Evolutionary conservation across 306 rosid genomes (phyloP).

Genomic region (Prinsepia uniflora): DNA sequence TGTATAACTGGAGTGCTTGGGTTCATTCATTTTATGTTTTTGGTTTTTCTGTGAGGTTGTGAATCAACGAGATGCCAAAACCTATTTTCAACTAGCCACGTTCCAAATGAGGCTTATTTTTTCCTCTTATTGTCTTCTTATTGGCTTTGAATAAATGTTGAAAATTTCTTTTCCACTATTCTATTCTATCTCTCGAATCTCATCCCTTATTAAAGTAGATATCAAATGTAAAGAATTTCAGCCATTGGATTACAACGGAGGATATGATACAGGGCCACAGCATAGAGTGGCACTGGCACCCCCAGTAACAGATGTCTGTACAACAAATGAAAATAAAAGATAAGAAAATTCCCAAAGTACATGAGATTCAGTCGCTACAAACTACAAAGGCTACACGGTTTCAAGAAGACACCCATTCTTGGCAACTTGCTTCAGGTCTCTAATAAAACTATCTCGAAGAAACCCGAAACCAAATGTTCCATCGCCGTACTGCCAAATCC

Average conservation of each 20-base stretch:
- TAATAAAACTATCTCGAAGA: conserved; percentile 62
- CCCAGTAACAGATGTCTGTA: conserved; percentile 19
- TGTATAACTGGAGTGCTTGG: conserved; percentile 21
- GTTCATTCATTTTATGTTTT: conserved; percentile 32
- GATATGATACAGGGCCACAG: conserved; percentile 19
- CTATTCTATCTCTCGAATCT: neutral
- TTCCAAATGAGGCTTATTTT: conserved; percentile 13
- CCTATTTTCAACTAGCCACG: conserved; percentile 21
- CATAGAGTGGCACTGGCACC: conserved; percentile 35
- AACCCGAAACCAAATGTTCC: conserved; percentile 92
- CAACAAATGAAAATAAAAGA: conserved; percentile 8
- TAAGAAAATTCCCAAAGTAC: neutral
- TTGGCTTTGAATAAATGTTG: conserved; percentile 24
- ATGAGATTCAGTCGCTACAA: conserved; percentile 22
- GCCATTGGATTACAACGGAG: neutral
- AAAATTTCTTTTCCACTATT: neutral
- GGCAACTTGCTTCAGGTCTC: conserved; percentile 68
- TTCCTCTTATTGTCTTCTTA: conserved; percentile 15
- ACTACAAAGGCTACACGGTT: conserved; percentile 34
- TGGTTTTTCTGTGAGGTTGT: conserved; percentile 30
- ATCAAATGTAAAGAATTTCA: neutral
- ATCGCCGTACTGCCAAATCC: conserved; percentile 79
- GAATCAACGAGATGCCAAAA: conserved; percentile 35
- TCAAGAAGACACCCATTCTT: conserved; percentile 58
- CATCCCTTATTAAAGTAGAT: neutral